phyloP scores from a whole-genome alignment of 768 basidiomycete species.

The Termitomyces sp. region DNA sequence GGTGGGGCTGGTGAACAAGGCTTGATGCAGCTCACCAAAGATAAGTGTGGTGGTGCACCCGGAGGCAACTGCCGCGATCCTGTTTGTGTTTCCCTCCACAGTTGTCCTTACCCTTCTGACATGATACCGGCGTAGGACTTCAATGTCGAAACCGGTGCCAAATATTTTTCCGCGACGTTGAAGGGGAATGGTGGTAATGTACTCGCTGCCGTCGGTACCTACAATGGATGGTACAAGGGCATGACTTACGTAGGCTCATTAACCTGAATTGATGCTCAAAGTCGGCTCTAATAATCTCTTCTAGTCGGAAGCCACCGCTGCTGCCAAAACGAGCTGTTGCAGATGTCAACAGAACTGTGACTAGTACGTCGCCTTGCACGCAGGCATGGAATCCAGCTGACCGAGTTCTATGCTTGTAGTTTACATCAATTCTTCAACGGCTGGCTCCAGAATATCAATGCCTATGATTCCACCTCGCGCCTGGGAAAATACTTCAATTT shows the following conservation, averaged over 20 bases:
- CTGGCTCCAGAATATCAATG: conserved; percentile 57
- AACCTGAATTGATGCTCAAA: not conserved
- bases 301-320: conserved; percentile 53
- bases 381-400: not conserved
- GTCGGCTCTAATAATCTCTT: not conserved
- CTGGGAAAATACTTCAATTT: conserved; percentile 71
- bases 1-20: conserved; percentile 83
- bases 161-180: conserved; percentile 52
- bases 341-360: conserved; percentile 81
- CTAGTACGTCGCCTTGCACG: conserved; percentile 48
- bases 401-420: conserved; percentile 26
- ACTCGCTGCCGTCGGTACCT: conserved; percentile 55
- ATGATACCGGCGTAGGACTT: conserved; percentile 41
- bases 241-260: conserved; percentile 47
- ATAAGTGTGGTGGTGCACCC: conserved; percentile 66
- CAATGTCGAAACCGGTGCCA: conserved; percentile 65
- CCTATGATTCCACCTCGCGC: conserved; percentile 33
- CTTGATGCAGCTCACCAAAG: conserved; percentile 77
- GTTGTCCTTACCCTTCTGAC: not conserved
- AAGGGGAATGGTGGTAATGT: conserved; percentile 45
- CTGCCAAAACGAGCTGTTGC: conserved; percentile 49
- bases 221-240: conserved; percentile 65
- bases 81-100: conserved; percentile 21
- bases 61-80: conserved; percentile 40
- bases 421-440: conserved; percentile 69